Conservation (phyloP, 306 rosid genomes). For the Alnus rubra region DNA sequence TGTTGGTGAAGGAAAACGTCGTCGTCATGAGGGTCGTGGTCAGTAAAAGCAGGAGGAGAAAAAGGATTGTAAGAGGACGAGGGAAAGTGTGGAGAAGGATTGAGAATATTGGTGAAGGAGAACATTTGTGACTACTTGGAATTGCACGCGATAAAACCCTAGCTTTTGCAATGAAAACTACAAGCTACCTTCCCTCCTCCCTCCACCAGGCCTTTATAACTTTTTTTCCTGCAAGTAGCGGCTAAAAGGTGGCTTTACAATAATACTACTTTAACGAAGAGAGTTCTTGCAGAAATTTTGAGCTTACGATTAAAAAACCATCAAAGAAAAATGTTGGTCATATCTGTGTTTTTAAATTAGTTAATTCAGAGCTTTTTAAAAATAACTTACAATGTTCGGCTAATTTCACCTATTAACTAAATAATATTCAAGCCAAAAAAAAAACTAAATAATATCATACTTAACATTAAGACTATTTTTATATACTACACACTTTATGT, state of each 20-base stretch:
- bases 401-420: too few relatives aligned
- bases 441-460: too few relatives aligned
- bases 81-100: constrained; percentile 55
- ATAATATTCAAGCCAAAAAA: too few relatives aligned
- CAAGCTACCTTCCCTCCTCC: constrained; percentile 27
- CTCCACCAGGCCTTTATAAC: constrained; percentile 18
- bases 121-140: constrained; percentile 46
- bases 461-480: too few relatives aligned
- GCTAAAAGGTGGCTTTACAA: constrained; percentile 8
- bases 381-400: too few relatives aligned
- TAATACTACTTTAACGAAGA: not conserved
- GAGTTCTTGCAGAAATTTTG: too few relatives aligned
- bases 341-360: too few relatives aligned
- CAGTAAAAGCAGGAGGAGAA: constrained; percentile 31
- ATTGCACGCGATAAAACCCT: constrained; percentile 39
- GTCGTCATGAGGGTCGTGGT: constrained; percentile 34
- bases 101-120: constrained; percentile 43
- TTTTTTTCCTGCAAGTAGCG: not conserved
- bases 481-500: too few relatives aligned
- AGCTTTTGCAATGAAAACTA: constrained; percentile 33
- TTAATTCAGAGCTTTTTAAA: too few relatives aligned
- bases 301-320: too few relatives aligned
- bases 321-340: too few relatives aligned
- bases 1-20: constrained; percentile 30
- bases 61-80: constrained; percentile 37